Percentiles rank a stretch among this genome's conserved stretches.
These are phyloP conservation scores for Xylaria digitata DNA, from an alignment of 2,329 filamentous ascomycete genomes.

Conservation along the genomic window DNA sequence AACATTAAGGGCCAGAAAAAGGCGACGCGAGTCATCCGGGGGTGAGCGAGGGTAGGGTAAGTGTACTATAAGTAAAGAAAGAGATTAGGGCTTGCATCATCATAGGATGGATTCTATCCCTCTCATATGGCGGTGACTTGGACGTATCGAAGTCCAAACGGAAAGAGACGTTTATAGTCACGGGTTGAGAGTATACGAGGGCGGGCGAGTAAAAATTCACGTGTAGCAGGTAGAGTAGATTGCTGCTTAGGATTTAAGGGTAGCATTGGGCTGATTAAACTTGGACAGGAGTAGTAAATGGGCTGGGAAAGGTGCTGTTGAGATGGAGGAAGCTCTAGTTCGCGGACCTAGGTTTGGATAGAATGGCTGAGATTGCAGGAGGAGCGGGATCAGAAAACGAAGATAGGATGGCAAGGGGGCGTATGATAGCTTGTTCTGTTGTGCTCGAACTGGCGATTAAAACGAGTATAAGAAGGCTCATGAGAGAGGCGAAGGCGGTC, in stretches of 20 bases:
- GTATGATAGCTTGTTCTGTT: conserved; percentile 54
- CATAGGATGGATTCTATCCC: not conserved
- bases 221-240: not conserved
- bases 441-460: conserved; percentile 59
- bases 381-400: conserved; percentile 38
- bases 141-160: conserved; percentile 22
- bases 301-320: conserved; percentile 24
- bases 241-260: conserved; percentile 24
- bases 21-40: not conserved
- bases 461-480: conserved; percentile 74
- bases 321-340: conserved; percentile 44
- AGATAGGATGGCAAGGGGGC: conserved; percentile 39
- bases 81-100: not conserved
- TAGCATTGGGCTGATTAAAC: conserved; percentile 24
- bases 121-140: conserved; percentile 21
- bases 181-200: not conserved
- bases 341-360: conserved; percentile 41
- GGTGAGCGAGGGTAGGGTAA: not conserved
- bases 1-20: not conserved
- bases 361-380: conserved; percentile 32
- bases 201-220: not conserved
- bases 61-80: not conserved
- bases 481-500: conserved; percentile 48
- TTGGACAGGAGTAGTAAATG: conserved; percentile 27
- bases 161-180: not conserved